phyloP scores from a whole-genome alignment of 23 red algal species.

The Pyropia haitanensis region DNA sequence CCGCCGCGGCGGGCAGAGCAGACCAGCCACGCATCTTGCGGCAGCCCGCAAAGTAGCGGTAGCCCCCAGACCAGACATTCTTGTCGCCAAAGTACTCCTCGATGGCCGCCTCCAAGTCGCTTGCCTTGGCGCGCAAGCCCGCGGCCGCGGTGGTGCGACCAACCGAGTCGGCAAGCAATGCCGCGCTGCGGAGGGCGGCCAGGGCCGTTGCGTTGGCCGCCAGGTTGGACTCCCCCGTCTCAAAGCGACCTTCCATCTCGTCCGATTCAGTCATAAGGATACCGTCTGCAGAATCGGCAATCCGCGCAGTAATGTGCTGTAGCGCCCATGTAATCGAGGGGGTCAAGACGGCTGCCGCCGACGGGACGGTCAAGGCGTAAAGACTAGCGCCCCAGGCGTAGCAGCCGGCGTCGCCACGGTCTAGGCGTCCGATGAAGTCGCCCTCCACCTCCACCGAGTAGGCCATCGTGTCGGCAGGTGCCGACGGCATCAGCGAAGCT shows the following conservation, averaged over 20 bases:
- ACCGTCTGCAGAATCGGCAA: conserved; percentile 1
- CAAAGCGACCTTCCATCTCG: conserved; percentile 58
- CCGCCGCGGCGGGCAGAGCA: conserved; percentile 20
- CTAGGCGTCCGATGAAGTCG: conserved; percentile 23
- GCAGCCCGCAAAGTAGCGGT: conserved; percentile 31
- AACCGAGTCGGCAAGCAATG: conserved; percentile 5
- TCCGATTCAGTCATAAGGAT: conserved; percentile 21
- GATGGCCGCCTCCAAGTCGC: background rate
- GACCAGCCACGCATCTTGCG: conserved; percentile 25
- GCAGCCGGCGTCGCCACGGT: conserved; percentile 41
- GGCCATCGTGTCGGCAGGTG: conserved; percentile 4
- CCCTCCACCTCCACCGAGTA: conserved; percentile 50
- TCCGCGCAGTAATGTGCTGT: background rate
- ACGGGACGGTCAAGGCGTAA: conserved; percentile 6
- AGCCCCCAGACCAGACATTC: background rate
- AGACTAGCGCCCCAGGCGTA: conserved; percentile 28
- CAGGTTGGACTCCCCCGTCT: conserved; percentile 23
- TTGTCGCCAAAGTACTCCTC: conserved; percentile 13
- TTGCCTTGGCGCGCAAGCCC: conserved; percentile 11
- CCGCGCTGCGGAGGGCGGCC: conserved; percentile 23
- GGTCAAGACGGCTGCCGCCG: conserved; percentile 13
- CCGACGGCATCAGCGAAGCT: conserved; percentile 1
- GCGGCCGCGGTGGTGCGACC: conserved; percentile 7
- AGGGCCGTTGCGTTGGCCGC: conserved; percentile 24
- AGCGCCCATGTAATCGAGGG: too few relatives aligned